Percentiles rank a stretch among this genome's conserved stretches.
These are phyloP conservation scores for Desmodesmus armatus DNA, from an alignment of 139 green algal genomes.

Conservation along the genomic window DNA sequence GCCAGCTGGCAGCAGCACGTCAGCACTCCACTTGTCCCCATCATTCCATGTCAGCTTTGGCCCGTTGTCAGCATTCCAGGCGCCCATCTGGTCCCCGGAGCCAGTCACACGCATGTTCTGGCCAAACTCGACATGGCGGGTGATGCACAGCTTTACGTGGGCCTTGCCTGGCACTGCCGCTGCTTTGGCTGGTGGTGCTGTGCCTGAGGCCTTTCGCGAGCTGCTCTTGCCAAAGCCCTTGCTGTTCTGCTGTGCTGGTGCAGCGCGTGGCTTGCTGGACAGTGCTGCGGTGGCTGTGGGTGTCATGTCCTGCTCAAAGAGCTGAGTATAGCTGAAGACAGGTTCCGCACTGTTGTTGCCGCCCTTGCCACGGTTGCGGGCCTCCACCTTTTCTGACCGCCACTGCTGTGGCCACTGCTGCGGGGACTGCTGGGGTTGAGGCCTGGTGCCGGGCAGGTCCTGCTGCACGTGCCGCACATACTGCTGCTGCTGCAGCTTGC, in stretches of 20 bases:
- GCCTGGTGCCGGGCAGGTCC: no score
- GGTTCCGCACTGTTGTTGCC: no score
- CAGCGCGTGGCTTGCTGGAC: background rate
- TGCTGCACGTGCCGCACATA: no score
- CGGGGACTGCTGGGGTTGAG: no score
- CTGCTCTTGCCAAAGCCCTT: background rate
- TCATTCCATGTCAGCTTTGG: background rate
- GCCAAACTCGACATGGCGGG: background rate
- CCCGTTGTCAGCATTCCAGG: background rate
- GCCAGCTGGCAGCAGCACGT: constrained; percentile 8
- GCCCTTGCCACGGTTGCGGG: no score
- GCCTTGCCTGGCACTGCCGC: background rate
- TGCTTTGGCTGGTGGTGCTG: background rate
- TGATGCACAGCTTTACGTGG: no score
- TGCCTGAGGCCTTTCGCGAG: background rate
- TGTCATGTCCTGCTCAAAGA: background rate
- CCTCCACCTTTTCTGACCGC: no score
- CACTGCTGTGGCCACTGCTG: no score
- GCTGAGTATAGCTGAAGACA: no score
- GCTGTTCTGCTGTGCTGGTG: background rate
- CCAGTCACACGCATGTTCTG: constrained; percentile 8
- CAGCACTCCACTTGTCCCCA: constrained; percentile 5
- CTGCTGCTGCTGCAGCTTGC: no score
- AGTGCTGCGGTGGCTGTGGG: background rate
- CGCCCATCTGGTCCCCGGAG: background rate